Evolutionary conservation across 495 filamentous ascomycete species (phyloP), one percentile per base, ranked within the genome.

Genomic region (Entonaema liquescens): DNA sequence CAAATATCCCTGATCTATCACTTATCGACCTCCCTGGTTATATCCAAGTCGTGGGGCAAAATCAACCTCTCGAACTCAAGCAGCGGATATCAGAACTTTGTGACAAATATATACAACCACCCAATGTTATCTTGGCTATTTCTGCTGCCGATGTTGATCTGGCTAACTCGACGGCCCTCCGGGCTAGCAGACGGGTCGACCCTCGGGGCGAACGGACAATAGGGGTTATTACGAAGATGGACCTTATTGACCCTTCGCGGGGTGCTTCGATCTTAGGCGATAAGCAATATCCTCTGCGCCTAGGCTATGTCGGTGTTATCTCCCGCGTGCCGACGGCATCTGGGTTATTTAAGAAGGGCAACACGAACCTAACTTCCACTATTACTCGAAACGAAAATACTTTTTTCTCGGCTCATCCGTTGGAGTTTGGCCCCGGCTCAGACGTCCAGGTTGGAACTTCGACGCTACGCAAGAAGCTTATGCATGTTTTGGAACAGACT

Each of bases 161-260:
- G 26, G 95, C 95, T 4, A 99, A 99, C 76, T 98, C 95, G 3
- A 95, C 95, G 3, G 94, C 95, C 11, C 83, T 99, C 28, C 86
- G 95, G 62, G 93, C 95, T 26, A 97, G 94, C 75, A 87, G 96
- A 60, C 85, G 93, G 62, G 94, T 98, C 11, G 95, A 99, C 76
- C 96, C 96, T 3, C 84, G 96, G 58, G 95, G 95, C 26, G 96
- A 99, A 78, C 85, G 95, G 59, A 99, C 95, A 2, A 98, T 99
- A 75, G 95, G 95, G 38, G 95, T 99, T 23, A 91, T 99, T 25
- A 99, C 95, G 25, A 99, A 99, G 82, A 97, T 99, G 95, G 95
- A 99, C 76, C 87, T 99, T 21, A 94, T 99, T 19, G 94, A 97
- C 62, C 87, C 95, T 12, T 83, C 83, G 19, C 89, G 95, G 63